Evolutionary conservation across 805 yeast species (phyloP).

Genomic region (Pichia exigua): DNA sequence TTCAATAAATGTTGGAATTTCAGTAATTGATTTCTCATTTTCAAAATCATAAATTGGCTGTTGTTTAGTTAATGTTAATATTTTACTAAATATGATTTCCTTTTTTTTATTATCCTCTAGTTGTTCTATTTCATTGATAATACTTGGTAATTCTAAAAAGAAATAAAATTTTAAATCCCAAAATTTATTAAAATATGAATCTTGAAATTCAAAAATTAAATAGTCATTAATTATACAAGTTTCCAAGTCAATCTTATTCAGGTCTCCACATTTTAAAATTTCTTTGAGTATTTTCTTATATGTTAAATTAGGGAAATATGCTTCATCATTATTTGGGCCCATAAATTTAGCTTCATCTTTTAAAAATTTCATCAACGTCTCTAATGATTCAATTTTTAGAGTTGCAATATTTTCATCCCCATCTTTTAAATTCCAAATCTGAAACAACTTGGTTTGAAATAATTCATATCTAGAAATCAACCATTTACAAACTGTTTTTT

Average conservation of each 20-base stretch:
- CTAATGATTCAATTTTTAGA: slow-evolving; percentile 46
- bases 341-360: slow-evolving; percentile 48
- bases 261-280: slow-evolving; percentile 27
- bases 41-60: slow-evolving; percentile 27
- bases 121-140: slow-evolving; percentile 15
- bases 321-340: slow-evolving; percentile 43
- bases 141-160: slow-evolving; percentile 38
- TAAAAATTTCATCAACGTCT: slow-evolving; percentile 46
- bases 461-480: slow-evolving; percentile 47
- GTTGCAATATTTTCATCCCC: slow-evolving; percentile 32
- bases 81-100: slow-evolving; percentile 31
- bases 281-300: slow-evolving; percentile 34
- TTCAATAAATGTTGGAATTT: slow-evolving; percentile 23
- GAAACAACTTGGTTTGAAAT: slow-evolving; percentile 39
- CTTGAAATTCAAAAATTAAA: slow-evolving; percentile 42
- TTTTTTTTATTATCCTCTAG: slow-evolving; percentile 15
- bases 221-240: slow-evolving; percentile 41
- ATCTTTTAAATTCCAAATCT: slow-evolving; percentile 32
- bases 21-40: slow-evolving; percentile 25
- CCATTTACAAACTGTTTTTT: slow-evolving; percentile 55
- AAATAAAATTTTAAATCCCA: slow-evolving; percentile 79
- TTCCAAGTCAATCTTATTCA: slow-evolving; percentile 31
- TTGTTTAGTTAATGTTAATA: slow-evolving; percentile 31
- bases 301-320: slow-evolving; percentile 54
- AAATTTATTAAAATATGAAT: slow-evolving; percentile 43